Conservation (phyloP, 345 rosid species). For the Lumnitzera littorea region DNA sequence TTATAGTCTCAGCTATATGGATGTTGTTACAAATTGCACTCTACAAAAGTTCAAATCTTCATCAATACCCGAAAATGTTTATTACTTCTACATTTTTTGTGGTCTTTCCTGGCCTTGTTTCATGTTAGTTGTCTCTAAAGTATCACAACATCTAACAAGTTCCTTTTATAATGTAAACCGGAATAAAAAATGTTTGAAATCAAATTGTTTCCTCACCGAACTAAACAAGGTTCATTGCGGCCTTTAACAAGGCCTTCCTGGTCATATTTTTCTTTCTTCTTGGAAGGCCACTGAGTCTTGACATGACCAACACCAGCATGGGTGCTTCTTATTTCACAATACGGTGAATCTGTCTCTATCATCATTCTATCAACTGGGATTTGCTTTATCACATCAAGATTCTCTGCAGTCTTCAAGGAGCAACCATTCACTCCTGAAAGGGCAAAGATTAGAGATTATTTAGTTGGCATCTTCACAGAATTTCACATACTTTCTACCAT, state of each 20-base stretch:
- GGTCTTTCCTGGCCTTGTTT: no score
- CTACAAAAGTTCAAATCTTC: no score
- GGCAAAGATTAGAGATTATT: background rate
- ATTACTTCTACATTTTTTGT: no score
- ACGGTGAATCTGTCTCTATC: slow-evolving; percentile 99
- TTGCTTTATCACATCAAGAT: slow-evolving; percentile 66
- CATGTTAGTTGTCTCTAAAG: background rate
- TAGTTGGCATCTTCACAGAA: no score
- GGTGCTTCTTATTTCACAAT: slow-evolving; percentile 81
- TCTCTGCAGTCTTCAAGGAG: slow-evolving; percentile 76
- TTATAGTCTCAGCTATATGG: no score
- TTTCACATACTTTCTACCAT: no score
- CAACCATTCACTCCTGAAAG: slow-evolving; percentile 80
- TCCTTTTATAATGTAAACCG: background rate
- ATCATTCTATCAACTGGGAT: slow-evolving; percentile 85
- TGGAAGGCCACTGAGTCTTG: slow-evolving; percentile 73
- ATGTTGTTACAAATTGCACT: no score
- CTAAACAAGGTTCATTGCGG: slow-evolving; percentile 91
- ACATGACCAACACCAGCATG: slow-evolving; percentile 70
- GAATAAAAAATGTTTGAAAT: no score
- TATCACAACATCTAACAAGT: background rate
- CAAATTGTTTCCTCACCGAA: slow-evolving; percentile 37
- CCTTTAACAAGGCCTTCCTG: slow-evolving; percentile 70
- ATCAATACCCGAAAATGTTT: no score
- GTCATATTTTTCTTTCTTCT: slow-evolving; percentile 90